Percentiles rank a stretch among this genome's conserved stretches.
phyloP scores from a whole-genome alignment of 163 green algal genomes.

The Prototheca cutis region DNA sequence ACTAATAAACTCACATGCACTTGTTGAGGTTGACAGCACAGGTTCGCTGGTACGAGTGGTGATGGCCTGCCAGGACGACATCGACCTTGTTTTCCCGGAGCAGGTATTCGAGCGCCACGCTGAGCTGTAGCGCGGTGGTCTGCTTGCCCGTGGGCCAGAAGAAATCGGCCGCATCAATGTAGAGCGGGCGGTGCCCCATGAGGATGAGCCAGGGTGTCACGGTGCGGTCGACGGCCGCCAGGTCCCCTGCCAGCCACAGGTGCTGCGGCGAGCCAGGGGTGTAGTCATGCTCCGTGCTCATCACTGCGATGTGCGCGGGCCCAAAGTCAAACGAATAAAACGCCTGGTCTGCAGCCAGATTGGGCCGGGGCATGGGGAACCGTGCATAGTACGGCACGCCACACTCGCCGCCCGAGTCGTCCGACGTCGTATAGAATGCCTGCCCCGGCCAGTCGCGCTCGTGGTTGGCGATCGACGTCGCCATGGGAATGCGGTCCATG shows the following conservation, averaged over 20 bases:
- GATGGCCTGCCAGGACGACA: constrained; percentile 16
- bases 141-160: constrained; percentile 8
- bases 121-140: constrained; percentile 7
- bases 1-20: constrained; percentile 7
- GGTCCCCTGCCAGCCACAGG: constrained; percentile 22
- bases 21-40: constrained; percentile 2
- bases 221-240: constrained; percentile 43
- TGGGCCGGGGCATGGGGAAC: constrained; percentile 7
- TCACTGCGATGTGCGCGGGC: constrained; percentile 55
- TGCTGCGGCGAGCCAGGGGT: constrained; percentile 45
- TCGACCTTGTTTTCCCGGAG: constrained; percentile 15
- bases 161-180: constrained; percentile 8
- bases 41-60: constrained; percentile 26
- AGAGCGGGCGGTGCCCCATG: constrained; percentile 32
- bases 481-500: constrained; percentile 51
- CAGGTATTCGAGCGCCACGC: constrained; percentile 9
- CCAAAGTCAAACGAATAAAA: constrained; percentile 79
- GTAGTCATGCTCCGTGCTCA: constrained; percentile 73
- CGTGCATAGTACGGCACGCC: constrained; percentile 10
- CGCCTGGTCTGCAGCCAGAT: neutral
- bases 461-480: constrained; percentile 64
- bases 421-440: constrained; percentile 7
- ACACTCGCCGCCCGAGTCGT: constrained; percentile 15
- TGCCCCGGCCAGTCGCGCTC: constrained; percentile 5
- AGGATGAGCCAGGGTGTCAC: constrained; percentile 55